Conservation (phyloP, 169 alveolate genomes). For the Plasmodium sp. region DNA sequence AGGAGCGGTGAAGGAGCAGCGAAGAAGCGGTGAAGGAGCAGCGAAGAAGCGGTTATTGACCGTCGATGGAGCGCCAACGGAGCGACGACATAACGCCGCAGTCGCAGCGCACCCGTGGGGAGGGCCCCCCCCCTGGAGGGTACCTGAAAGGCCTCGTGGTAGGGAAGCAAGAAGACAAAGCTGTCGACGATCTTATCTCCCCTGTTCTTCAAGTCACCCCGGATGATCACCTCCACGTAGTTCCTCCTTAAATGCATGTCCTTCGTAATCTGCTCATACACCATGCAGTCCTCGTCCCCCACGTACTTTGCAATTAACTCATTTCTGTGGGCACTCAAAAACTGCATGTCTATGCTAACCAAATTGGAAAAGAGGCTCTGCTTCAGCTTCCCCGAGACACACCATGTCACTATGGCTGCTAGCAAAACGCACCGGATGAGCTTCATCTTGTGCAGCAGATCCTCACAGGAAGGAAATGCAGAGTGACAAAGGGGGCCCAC, state of each 20-base stretch:
- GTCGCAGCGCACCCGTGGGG: no score
- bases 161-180: constrained; percentile 42
- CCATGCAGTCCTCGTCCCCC: background rate
- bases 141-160: constrained; percentile 73
- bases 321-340: constrained; percentile 12
- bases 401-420: background rate
- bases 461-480: background rate
- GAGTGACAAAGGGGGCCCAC: background rate
- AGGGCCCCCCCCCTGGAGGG: background rate
- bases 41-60: no score
- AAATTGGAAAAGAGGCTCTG: constrained; percentile 1
- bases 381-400: constrained; percentile 3
- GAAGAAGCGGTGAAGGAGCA: no score
- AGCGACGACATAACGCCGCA: no score
- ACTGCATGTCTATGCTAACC: constrained; percentile 22
- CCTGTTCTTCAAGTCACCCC: constrained; percentile 31
- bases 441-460: constrained; percentile 15
- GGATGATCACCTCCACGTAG: constrained; percentile 20
- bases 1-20: no score
- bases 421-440: background rate
- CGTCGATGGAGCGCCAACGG: no score
- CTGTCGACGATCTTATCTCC: background rate
- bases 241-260: constrained; percentile 38
- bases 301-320: constrained; percentile 28
- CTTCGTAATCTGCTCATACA: constrained; percentile 43